Base-by-base conservation (phyloP, 1,284 basidiomycete species). In the Neolentinus lepideus region DNA sequence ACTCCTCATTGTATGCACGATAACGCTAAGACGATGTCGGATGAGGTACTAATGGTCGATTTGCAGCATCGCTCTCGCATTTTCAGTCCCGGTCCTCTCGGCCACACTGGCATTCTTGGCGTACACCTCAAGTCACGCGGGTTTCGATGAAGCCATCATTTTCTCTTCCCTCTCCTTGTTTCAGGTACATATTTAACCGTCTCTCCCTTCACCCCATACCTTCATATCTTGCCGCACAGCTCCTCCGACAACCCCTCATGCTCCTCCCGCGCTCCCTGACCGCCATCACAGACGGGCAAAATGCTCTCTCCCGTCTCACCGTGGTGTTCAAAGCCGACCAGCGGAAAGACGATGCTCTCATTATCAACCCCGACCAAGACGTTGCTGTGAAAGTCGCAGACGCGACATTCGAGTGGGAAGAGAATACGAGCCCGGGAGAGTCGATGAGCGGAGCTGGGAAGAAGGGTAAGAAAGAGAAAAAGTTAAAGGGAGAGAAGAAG, bases 21-120 rank as follows among this genome's bases (percentile, higher is more conserved):
- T 21, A 16, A n/a, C 10, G 4, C 43, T 46, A 25, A 6, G 19
- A 4, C 6, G 16, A 57, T 16, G 60, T 53, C 47, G 26, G 52
- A 48, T 60, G 33, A 55, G 43, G 16, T 11, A 55, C 29, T 31
- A 31, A 31, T 12, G 12, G 29, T 31, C 6, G 29, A 38, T 62
- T 36, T 63, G 57, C 54, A 81, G 84, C 60, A 72, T 77, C 63
- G 74, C 80, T 52, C 67, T 79, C 62, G 72, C 79, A 57, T 76
- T 65, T 67, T 82, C 80, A 9, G 71, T 83, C 33, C 85, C 88
- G 27, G 79, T 84, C 1, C 74, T 92, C 14, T 87, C 88, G 0
- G 83, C 89, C 2, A 88, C 90, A 1, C 71, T 92, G 43, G 78
- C 87, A 2, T 90, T 93, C 67, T 77, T 90, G 47, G 83, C 84